These are phyloP conservation scores for Eimeria praecox DNA, from an alignment of 169 alveolate species.

Conservation along the genomic window DNA sequence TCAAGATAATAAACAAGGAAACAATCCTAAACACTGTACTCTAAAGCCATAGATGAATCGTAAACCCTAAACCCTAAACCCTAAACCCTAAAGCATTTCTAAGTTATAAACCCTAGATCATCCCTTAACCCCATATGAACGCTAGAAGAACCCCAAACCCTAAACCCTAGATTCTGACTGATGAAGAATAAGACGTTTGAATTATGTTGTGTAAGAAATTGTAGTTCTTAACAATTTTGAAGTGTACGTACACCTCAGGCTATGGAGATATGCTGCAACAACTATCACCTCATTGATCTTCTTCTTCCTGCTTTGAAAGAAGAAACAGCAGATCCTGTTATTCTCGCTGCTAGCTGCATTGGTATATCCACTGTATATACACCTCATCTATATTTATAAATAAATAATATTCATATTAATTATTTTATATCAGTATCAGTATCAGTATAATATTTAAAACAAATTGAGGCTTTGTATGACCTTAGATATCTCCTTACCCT, in stretches of 20 bases:
- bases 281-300: slow-evolving; percentile 59
- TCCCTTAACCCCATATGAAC: too few species aligned
- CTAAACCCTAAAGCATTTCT: neutral
- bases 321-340: slow-evolving; percentile 61
- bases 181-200: too few species aligned
- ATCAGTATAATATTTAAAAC: too few species aligned
- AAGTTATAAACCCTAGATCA: too few species aligned
- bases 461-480: too few species aligned
- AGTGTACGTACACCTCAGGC: slow-evolving; percentile 46
- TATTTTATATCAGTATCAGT: neutral
- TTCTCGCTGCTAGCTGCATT: slow-evolving; percentile 64
- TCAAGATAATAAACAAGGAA: neutral
- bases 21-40: neutral
- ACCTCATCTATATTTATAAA: neutral
- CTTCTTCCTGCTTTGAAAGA: slow-evolving; percentile 71
- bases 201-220: too few species aligned
- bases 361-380: neutral
- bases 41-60: too few species aligned
- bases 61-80: slow-evolving; percentile 6
- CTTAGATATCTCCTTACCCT: neutral
- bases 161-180: neutral
- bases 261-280: slow-evolving; percentile 41
- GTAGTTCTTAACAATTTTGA: neutral
- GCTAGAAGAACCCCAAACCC: neutral
- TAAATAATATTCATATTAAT: too few species aligned